Percentiles rank a stretch among this genome's conserved stretches.
Conservation (phyloP, 2,329 filamentous ascomycete species). For the Pseudocercospora eumusae region DNA sequence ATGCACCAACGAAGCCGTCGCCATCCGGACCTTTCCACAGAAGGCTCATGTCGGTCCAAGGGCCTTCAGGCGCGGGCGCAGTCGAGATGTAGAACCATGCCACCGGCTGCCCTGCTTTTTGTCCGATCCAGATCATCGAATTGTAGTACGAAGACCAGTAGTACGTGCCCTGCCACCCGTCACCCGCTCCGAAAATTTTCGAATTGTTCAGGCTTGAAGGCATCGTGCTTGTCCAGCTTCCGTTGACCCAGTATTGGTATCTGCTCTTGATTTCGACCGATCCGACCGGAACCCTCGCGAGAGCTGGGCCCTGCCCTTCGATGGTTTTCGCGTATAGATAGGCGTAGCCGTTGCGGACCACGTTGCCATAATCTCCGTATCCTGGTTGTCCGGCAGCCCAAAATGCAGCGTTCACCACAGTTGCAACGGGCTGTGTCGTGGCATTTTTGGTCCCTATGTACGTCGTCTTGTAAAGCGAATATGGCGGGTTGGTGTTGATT, state of each 20-base stretch:
- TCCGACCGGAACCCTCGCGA: conserved; percentile 24
- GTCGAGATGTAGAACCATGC: conserved; percentile 35
- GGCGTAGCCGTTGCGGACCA: conserved; percentile 23
- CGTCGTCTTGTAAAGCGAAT: conserved; percentile 25
- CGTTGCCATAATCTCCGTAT: conserved; percentile 29
- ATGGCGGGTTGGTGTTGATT: conserved; percentile 14
- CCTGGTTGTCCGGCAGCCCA: conserved; percentile 26
- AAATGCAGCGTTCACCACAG: conserved; percentile 23
- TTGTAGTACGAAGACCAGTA: conserved; percentile 37
- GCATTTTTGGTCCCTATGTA: conserved; percentile 20
- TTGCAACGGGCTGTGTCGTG: conserved; percentile 24
- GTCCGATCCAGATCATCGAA: conserved; percentile 34
- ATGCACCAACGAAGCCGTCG: conserved; percentile 23
- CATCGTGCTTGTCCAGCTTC: conserved; percentile 20
- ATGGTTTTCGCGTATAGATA: conserved; percentile 29
- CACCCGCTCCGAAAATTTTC: conserved; percentile 30
- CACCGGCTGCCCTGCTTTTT: conserved; percentile 13
- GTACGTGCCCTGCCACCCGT: conserved; percentile 38
- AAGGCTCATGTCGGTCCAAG: conserved; percentile 33
- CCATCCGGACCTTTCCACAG: conserved; percentile 26
- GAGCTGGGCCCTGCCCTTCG: conserved; percentile 14
- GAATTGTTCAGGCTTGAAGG: conserved; percentile 20
- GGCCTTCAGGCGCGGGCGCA: conserved; percentile 36
- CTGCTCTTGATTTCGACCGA: conserved; percentile 23
- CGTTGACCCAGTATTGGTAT: conserved; percentile 27